Conservation (phyloP, 441 rosid species). For the Lepidium campestre region DNA sequence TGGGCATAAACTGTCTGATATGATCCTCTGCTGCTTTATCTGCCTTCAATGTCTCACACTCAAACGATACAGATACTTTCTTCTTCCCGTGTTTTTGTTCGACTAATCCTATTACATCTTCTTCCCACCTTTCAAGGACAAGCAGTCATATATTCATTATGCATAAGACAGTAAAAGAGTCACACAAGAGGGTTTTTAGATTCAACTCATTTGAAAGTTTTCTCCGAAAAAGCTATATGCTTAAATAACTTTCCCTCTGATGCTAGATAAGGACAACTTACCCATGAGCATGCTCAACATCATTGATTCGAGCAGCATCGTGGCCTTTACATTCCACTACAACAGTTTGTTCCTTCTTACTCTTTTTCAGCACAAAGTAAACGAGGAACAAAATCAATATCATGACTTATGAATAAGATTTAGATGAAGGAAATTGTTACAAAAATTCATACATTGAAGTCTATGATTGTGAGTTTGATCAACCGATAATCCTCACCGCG, state of each 20-base stretch:
- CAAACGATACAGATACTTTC: conserved; percentile 62
- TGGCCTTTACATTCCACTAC: conserved; percentile 93
- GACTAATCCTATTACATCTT: conserved; percentile 67
- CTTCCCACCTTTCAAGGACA: conserved; percentile 58
- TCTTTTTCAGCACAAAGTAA: conserved; percentile 34
- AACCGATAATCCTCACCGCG: conserved; percentile 88
- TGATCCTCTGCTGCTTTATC: conserved; percentile 90
- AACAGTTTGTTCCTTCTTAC: conserved; percentile 59
- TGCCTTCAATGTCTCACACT: conserved; percentile 88
- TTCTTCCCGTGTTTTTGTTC: conserved; percentile 60
- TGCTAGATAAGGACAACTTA: conserved; percentile 25
- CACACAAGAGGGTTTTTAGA: neutral
- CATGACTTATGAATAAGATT: neutral
- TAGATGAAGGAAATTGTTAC: too few relatives aligned
- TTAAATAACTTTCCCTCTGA: neutral
- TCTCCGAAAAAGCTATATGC: neutral
- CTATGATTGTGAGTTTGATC: conserved; percentile 74
- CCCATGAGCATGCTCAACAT: conserved; percentile 86
- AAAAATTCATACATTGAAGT: conserved; percentile 47
- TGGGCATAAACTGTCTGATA: conserved; percentile 79
- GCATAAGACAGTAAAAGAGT: neutral
- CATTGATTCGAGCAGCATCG: conserved; percentile 82
- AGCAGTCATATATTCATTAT: neutral
- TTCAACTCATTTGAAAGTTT: neutral
- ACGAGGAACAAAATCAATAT: neutral